A percentile compares a stretch with the other conserved stretches of the same genome.
Evolutionary conservation across 495 filamentous ascomycete species (phyloP).

Genomic region (Annulohypoxylon bovei): DNA sequence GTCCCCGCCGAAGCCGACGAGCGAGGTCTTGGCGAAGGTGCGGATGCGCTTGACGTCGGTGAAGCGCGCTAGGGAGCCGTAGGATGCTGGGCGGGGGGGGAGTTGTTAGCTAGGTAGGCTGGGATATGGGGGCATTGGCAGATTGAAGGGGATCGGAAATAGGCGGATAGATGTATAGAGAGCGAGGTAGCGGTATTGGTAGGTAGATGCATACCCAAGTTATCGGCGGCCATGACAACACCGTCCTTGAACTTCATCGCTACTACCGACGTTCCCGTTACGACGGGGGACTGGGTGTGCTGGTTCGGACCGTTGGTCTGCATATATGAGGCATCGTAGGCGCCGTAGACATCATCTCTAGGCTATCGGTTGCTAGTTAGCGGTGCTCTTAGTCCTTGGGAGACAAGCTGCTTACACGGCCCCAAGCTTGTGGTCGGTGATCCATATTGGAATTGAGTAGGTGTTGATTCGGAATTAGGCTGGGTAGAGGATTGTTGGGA

Average conservation of each 20-base stretch:
- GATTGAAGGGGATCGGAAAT: not conserved
- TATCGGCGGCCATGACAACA: conserved; percentile 95
- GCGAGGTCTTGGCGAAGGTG: conserved; percentile 77
- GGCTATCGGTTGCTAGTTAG: conserved; percentile 65
- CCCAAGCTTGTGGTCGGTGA: conserved; percentile 95
- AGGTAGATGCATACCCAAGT: conserved; percentile 72
- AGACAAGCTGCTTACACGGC: conserved; percentile 72
- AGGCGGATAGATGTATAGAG: not conserved
- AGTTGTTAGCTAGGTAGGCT: conserved; percentile 22
- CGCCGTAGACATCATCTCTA: conserved; percentile 93
- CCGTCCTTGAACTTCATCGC: conserved; percentile 95
- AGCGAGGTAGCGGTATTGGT: not conserved
- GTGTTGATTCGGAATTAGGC: not conserved
- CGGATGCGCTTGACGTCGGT: conserved; percentile 91
- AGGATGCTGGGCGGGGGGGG: conserved; percentile 73
- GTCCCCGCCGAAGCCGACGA: conserved; percentile 92
- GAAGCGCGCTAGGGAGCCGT: conserved; percentile 96
- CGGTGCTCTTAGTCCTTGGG: conserved; percentile 11
- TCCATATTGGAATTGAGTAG: conserved; percentile 69
- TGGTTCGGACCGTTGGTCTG: conserved; percentile 73
- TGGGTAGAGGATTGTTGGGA: not conserved
- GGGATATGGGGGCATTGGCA: not conserved
- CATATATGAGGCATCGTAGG: conserved; percentile 88
- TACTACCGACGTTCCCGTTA: conserved; percentile 95
- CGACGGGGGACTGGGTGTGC: conserved; percentile 89